Conservation (phyloP, 106 monocot species). For the Iris macrosiphon region DNA sequence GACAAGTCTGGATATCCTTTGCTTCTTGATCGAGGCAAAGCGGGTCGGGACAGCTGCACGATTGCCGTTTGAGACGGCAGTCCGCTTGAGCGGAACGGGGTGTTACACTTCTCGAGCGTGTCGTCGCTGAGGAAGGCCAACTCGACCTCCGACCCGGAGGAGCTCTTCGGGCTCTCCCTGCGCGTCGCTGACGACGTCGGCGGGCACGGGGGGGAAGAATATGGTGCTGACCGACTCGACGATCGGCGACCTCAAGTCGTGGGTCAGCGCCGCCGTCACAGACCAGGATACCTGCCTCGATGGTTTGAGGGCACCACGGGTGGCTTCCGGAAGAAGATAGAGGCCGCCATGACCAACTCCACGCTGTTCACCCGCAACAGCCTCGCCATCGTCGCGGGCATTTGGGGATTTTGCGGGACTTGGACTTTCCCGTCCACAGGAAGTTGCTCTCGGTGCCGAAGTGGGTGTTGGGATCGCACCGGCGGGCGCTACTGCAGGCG, state of each 20-base stretch:
- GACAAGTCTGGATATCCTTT: no score
- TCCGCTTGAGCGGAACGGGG: no score
- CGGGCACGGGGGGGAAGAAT: neutral
- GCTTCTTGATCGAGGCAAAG: no score
- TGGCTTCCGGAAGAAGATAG: slow-evolving; percentile 8
- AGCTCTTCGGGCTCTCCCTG: slow-evolving; percentile 58
- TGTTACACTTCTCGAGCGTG: slow-evolving; percentile 41
- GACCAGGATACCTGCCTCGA: slow-evolving; percentile 39
- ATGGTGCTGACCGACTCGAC: slow-evolving; percentile 17
- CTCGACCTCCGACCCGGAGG: slow-evolving; percentile 30
- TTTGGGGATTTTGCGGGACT: slow-evolving; percentile 12
- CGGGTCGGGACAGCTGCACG: no score
- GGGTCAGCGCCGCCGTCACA: slow-evolving; percentile 38
- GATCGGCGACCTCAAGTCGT: slow-evolving; percentile 28
- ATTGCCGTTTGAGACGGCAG: no score
- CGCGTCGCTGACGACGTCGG: slow-evolving; percentile 17
- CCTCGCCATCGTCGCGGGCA: slow-evolving; percentile 22
- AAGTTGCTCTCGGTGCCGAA: slow-evolving; percentile 10
- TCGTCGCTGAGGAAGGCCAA: slow-evolving; percentile 24
- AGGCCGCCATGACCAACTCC: slow-evolving; percentile 33
- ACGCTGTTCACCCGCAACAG: slow-evolving; percentile 34
- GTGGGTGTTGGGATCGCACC: slow-evolving; percentile 16
- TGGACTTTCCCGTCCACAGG: slow-evolving; percentile 19
- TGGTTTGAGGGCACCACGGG: slow-evolving; percentile 31
- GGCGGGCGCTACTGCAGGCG: slow-evolving; percentile 18